Base-by-base conservation (phyloP, 108 stramenopile genomes). In the Nitzschia sp. region DNA sequence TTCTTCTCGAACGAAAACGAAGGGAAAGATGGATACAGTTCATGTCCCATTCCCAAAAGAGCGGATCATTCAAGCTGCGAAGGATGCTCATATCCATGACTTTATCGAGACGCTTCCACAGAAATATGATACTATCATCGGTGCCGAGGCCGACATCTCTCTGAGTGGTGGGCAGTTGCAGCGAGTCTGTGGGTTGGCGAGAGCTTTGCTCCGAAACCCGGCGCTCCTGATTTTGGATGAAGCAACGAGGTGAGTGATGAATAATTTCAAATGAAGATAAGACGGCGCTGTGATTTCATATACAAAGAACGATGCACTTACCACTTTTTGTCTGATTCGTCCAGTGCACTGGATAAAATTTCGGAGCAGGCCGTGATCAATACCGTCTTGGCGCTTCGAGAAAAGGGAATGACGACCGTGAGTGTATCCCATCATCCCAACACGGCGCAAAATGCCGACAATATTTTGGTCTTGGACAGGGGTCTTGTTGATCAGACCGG, bases 391-490 rank as follows among this genome's bases (percentile, higher is more conserved):
- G 26, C 3, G 18, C 64, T 65, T 1, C 51, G 64, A 6, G 49
- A 65, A 18, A 65, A 71, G 23, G 64, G 64, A 0, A 11, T 72
- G 1, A 83, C 82, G 3, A 33, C 63, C 5, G 46, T 83, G 17
- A 23, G 64, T 49, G 64, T 83, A 13, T 69, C 78, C 3, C 82
- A 83, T 42, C 70, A 79, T 18, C 79, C 79, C 2, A 35, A 28
- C 9, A 88, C 89, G 28, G 78, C 88, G 33, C 51, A 61, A 32
- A 70, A 69, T 29, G 82, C 83, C 8, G 83, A 88, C 79, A 78
- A 47, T 15, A 88, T 90, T 46, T 82, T 85, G 19, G 83, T 90
- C 13, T 68, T 90, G 32, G 63, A 84, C 33, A 1, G 29, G 13
- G 86, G 86, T 21, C 36, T 62, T 15, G 53, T 87, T 3, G 74